Evolutionary conservation across 1,139 yeast genomes (phyloP).

Genomic region (Candida dubliniensis): DNA sequence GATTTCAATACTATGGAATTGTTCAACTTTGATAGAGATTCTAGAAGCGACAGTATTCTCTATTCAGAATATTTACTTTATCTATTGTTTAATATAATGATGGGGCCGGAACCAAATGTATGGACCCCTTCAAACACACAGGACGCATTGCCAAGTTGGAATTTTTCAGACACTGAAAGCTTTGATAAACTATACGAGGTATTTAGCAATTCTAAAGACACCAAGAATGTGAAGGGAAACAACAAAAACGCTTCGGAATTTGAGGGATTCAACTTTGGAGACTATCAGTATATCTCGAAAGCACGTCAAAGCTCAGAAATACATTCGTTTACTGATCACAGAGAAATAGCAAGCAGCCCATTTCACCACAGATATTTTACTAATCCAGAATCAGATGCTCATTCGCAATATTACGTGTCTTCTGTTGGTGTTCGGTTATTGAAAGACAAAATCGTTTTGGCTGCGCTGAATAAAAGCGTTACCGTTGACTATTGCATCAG

Average conservation of each 20-base stretch:
- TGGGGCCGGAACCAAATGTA: slow-evolving; percentile 69
- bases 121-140: slow-evolving; percentile 58
- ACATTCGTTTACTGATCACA: neutral
- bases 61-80: slow-evolving; percentile 66
- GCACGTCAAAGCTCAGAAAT: slow-evolving; percentile 10
- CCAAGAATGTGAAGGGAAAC: neutral
- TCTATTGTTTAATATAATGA: slow-evolving; percentile 59
- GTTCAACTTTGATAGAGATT: slow-evolving; percentile 66
- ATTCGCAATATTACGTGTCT: slow-evolving; percentile 74
- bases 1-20: slow-evolving; percentile 71
- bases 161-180: neutral
- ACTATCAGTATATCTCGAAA: slow-evolving; percentile 1
- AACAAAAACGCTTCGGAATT: neutral
- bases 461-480: slow-evolving; percentile 18
- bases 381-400: slow-evolving; percentile 86
- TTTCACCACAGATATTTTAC: slow-evolving; percentile 76
- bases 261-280: slow-evolving; percentile 7
- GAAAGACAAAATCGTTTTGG: slow-evolving; percentile 36
- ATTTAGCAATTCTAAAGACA: neutral
- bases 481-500: slow-evolving; percentile 51
- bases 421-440: slow-evolving; percentile 65
- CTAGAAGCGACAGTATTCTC: slow-evolving; percentile 58
- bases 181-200: neutral
- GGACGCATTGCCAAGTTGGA: slow-evolving; percentile 16
- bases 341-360: slow-evolving; percentile 47